Evolutionary conservation across 345 rosid species (phyloP).

Genomic region (Arabidopsis thaliana): DNA sequence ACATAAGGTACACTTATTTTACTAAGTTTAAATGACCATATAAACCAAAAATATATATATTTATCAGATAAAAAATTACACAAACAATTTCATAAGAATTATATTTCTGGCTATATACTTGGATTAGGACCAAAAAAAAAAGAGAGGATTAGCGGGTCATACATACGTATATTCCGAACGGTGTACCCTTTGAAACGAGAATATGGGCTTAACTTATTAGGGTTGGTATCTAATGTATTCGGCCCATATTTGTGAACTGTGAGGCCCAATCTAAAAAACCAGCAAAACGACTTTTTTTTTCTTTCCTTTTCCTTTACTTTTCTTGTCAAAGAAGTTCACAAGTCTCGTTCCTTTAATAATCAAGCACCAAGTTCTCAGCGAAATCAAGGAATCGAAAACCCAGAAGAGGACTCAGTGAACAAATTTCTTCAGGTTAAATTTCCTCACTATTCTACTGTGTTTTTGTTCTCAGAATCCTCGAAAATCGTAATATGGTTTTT

Average conservation of each 20-base stretch:
- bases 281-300: not conserved
- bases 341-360: not conserved
- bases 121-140: no score
- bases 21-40: no score
- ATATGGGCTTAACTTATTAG: not conserved
- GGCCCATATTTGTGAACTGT: not conserved
- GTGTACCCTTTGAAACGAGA: not conserved
- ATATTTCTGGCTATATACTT: no score
- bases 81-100: no score
- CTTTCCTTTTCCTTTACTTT: not conserved
- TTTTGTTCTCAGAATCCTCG: not conserved
- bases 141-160: no score
- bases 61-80: no score
- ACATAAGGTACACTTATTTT: no score
- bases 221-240: not conserved
- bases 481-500: not conserved
- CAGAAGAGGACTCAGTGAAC: not conserved
- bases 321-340: slow-evolving; percentile 18
- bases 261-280: not conserved
- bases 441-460: not conserved
- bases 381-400: slow-evolving; percentile 24
- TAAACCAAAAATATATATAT: no score
- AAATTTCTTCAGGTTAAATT: not conserved
- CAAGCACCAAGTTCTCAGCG: slow-evolving; percentile 2
- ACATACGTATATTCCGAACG: not conserved